Evolutionary conservation across 228 moss, liverwort and hornwort species (phyloP), one percentile per base, ranked within the genome.

Genomic region (Sphagnum fallax): DNA sequence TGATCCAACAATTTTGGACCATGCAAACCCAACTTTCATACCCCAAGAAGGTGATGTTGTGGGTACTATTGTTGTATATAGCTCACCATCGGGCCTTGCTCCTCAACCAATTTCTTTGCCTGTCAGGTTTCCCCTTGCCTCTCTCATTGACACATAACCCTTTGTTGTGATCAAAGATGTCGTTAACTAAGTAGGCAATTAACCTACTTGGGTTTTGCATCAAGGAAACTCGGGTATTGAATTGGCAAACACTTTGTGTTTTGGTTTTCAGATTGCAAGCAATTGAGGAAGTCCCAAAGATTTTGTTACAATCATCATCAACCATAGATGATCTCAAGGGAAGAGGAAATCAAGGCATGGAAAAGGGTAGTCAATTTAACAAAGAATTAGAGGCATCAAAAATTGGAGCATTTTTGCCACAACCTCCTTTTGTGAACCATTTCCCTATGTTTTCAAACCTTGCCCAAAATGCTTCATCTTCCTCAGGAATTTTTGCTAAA

Each of bases 221-320:
- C 6, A 14, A 4, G 48, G 6, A 12, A 4, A 47, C 49, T 48
- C 11, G 14, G 10, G 32, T 65, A 9, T 5, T 49, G 2, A 65
- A 8, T 32, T 3, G 7, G 13, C 13, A 47, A 10, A 62, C 13
- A 4, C 0, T 78, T 65, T 81, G 81, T 72, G 5, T 51, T 7
- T 7, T 51, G 53, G 6, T 10, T 16, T 60, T 53, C 61, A 85
- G 84, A 62, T 52, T 79, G 49, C 76, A 81, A 49, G 76, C 68
- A 52, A 76, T 79, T 52, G 59, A 79, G 48, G 84, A 81, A 62
- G 74, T 49, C 51, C 6, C 52, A 18, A 16, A 53, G 13, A 13
- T 52, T 15, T 67, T 50, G 1, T 49, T 14, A 13, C 6, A n/a
- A 32, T 13, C 62, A 6, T 8, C 55, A 55, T 55, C 9, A 8